phyloP scores from a whole-genome alignment of 1,284 basidiomycete genomes.

The Microbotryum intermedium region DNA sequence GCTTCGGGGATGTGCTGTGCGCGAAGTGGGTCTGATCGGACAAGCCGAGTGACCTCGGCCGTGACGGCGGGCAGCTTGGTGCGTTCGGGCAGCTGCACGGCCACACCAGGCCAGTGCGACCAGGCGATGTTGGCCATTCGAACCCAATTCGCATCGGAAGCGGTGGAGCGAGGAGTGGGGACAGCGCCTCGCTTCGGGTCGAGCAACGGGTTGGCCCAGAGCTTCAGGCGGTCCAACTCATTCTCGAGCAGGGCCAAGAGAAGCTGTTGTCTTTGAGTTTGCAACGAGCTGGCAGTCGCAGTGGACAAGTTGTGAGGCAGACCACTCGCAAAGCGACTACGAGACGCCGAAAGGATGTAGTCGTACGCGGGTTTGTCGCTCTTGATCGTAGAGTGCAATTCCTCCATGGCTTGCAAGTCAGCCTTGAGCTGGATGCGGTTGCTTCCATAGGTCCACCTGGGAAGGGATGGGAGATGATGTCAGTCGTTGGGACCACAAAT shows the following conservation, averaged over 20 bases:
- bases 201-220: slow-evolving; percentile 84
- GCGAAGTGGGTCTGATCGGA: slow-evolving; percentile 62
- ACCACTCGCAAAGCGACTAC: slow-evolving; percentile 28
- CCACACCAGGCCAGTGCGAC: slow-evolving; percentile 73
- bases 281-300: slow-evolving; percentile 38
- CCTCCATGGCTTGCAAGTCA: slow-evolving; percentile 76
- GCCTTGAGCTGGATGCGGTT: slow-evolving; percentile 80
- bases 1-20: slow-evolving; percentile 72
- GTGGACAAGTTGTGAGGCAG: slow-evolving; percentile 23
- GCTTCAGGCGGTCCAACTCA: slow-evolving; percentile 73
- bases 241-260: slow-evolving; percentile 78
- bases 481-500: too few species aligned
- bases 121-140: slow-evolving; percentile 64
- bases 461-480: neutral
- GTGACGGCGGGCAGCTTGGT: slow-evolving; percentile 60
- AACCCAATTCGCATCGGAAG: slow-evolving; percentile 48
- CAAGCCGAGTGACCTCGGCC: slow-evolving; percentile 63
- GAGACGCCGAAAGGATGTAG: slow-evolving; percentile 23
- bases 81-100: slow-evolving; percentile 73
- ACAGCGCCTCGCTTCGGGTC: slow-evolving; percentile 61
- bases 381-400: slow-evolving; percentile 39
- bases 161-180: slow-evolving; percentile 35
- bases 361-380: slow-evolving; percentile 30
- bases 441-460: slow-evolving; percentile 87
- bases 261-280: slow-evolving; percentile 60